Percentiles rank a stretch among this genome's conserved stretches.
Evolutionary conservation across 805 yeast genomes (phyloP).

Genomic region (Saccharomycopsis sp.): DNA sequence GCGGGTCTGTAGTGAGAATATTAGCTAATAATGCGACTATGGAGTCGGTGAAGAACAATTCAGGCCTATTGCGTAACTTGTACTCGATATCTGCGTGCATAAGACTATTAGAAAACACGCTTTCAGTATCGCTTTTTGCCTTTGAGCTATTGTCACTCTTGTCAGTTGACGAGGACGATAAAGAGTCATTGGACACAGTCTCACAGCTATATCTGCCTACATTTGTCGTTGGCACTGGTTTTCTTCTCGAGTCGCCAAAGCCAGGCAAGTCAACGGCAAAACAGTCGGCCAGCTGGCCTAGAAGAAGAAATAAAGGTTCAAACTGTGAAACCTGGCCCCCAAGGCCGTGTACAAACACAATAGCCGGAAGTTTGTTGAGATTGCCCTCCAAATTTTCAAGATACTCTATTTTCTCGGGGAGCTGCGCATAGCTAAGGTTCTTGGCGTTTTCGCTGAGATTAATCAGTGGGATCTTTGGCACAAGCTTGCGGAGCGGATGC

Average conservation of each 20-base stretch:
- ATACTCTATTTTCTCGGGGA: constrained; percentile 6
- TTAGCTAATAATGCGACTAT: constrained; percentile 12
- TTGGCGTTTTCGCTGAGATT: constrained; percentile 12
- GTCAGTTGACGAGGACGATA: neutral
- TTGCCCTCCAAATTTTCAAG: constrained; percentile 18
- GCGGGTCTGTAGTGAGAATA: constrained; percentile 21
- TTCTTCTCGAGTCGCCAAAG: constrained; percentile 44
- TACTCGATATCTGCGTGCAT: neutral
- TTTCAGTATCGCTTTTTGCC: no score
- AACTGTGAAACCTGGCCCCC: constrained; percentile 90
- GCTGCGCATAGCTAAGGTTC: constrained; percentile 11
- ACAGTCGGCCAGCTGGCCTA: constrained; percentile 56
- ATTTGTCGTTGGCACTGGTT: no score
- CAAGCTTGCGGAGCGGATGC: constrained; percentile 37
- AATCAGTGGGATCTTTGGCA: constrained; percentile 2
- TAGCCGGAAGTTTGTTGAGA: constrained; percentile 46
- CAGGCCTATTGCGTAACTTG: neutral
- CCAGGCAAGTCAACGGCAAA: constrained; percentile 83
- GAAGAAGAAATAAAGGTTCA: constrained; percentile 54
- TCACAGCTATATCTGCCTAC: neutral
- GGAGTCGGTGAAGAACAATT: constrained; percentile 21
- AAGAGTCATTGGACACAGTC: neutral
- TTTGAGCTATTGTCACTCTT: no score
- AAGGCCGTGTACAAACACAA: constrained; percentile 74
- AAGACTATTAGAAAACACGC: neutral